Base-by-base conservation (phyloP, 306 rosid genomes). In the Pterocarpus santalinus region DNA sequence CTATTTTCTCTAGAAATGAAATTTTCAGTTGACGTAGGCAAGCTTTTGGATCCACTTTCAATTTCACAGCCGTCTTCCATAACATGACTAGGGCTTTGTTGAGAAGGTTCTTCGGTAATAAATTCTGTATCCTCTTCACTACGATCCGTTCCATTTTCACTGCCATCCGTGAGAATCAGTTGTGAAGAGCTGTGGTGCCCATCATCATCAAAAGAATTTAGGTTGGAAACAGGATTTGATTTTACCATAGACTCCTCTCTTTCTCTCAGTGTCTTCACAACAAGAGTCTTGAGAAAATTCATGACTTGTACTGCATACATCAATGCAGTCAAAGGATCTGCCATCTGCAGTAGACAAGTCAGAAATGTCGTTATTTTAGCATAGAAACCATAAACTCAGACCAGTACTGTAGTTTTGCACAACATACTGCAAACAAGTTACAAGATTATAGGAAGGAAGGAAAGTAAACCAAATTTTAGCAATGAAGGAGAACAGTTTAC, bases 251-350 rank as follows among this genome's bases (percentile, higher is more conserved):
- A 92, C 73, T 92, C 99, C 73, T 90, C 95, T 81, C 99, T 85
- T 74, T 92, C 94, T 85, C 79, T 88, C 5, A 92, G 84, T 68
- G 97, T 89, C 93, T 81, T 90, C 51, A 75, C 86, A 2, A 95
- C 89, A 66, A 95, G 98, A 58, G 93, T 95, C 84, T 90, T 95
- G 83, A 95, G 98, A 66, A 95, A 92, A 84, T 95, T 95, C 99
- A 95, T 95, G 86, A 95, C 99, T 83, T 92, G 97, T 64, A 95
- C 98, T 0, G 98, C 99, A 81, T 93, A 90, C 98, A 93, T 93
- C 91, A 95, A 83, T 63, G 99, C 99, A 53, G 97, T 95, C 94
- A 95, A 92, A 80, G 99, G 98, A 85, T 95, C 99, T 55, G 82
- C 93, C 96, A 91, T 90, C 99, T 95, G 93, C 17, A 65, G 72